Evolutionary conservation across 2,329 filamentous ascomycete genomes (phyloP), one percentile per base, ranked within the genome.

Genomic region (Phialophora verrucosa): DNA sequence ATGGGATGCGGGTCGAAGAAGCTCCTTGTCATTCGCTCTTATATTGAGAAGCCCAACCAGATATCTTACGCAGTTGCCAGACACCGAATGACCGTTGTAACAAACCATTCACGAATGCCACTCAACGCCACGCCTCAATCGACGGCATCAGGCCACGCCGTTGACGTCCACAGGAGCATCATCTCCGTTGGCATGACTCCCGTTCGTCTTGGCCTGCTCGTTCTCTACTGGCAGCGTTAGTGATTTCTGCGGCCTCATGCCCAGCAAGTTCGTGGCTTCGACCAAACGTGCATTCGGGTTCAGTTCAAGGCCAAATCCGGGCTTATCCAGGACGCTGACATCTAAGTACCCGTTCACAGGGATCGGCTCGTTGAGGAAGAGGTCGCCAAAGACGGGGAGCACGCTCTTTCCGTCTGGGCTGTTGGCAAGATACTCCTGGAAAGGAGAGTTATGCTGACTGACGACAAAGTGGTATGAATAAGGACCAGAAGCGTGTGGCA

Each of bases 391-490:
- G 6, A 97, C 93, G 1, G 93, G 93, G 69, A 94, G 82, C 20
- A 97, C 93, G 69, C 88, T 93, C 82, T 92, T 91, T 57, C 93
- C 93, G 74, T 97, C 93, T 0, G 93, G 87, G 1, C 92, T 96
- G 81, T 97, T 97, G 72, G 93, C 93, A 27, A 97, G 85, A 76
- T 97, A 97, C 79, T 97, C 93, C 78, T 97, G 93, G 85, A 97
- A 97, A 4, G 93, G 93, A 14, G 90, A 91, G 81, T 97, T 96
- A 69, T 91, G 88, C 79, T 97, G 93, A 53, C 92, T 96, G 68
- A 97, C 90, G 71, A 97, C 93, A 76, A 96, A 97, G 80, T 97
- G 93, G 80, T 97, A 97, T 74, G 91, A 95, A 82, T 97, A 97
- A 2, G 93, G 91, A 0, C 93, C 93, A 68, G 91, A 95, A 53